These are phyloP conservation scores for Phytophthora crassamura DNA, from an alignment of 352 stramenopile species.

Conservation along the genomic window DNA sequence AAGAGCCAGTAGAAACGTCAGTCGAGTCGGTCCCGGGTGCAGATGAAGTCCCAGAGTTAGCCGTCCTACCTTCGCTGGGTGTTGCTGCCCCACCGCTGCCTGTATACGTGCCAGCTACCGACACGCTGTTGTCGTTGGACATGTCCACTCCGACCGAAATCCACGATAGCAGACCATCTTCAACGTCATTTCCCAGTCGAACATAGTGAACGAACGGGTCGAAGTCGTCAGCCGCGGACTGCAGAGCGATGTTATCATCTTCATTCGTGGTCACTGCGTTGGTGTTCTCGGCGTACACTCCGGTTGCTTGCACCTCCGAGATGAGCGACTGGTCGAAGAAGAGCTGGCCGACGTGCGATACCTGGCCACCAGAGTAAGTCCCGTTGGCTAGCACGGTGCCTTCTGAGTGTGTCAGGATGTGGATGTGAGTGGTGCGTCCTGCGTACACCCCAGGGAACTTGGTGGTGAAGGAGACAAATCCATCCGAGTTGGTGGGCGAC, in stretches of 20 bases:
- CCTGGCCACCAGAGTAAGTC: constrained; percentile 21
- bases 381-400: constrained; percentile 21
- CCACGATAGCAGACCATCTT: constrained; percentile 31
- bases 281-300: constrained; percentile 16
- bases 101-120: constrained; percentile 10
- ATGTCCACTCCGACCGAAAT: constrained; percentile 32
- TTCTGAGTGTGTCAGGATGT: constrained; percentile 25
- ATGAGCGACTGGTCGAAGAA: constrained; percentile 37
- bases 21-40: background rate
- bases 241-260: constrained; percentile 18
- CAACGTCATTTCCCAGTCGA: constrained; percentile 12
- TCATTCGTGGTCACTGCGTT: constrained; percentile 22
- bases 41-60: background rate
- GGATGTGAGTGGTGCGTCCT: constrained; percentile 26
- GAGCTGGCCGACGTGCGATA: constrained; percentile 31
- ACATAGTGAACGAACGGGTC: constrained; percentile 28
- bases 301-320: constrained; percentile 26
- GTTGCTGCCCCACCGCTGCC: constrained; percentile 6
- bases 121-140: constrained; percentile 18
- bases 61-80: constrained; percentile 13
- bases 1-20: constrained; percentile 13
- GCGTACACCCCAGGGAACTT: constrained; percentile 33
- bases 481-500: constrained; percentile 22
- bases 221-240: constrained; percentile 24
- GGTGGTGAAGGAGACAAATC: constrained; percentile 30